Percentiles rank a stretch among this genome's conserved stretches.
phyloP scores from a whole-genome alignment of 176 grass and related monocot species.

The Carex pumila region DNA sequence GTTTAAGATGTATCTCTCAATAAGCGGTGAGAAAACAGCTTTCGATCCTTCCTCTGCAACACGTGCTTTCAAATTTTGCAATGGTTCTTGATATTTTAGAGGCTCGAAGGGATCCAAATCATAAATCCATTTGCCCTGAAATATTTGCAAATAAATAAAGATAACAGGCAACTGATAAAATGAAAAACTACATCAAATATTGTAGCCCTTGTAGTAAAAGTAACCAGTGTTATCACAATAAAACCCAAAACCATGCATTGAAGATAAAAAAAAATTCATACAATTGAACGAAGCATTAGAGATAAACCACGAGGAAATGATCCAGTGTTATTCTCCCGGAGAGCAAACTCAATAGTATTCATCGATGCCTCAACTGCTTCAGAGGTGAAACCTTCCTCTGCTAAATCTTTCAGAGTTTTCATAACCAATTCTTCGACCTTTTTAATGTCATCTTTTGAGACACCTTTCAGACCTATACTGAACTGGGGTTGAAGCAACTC shows the following conservation, averaged over 20 bases:
- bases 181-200: neutral
- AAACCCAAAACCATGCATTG: neutral
- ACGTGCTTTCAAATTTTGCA: constrained; percentile 83
- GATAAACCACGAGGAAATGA: constrained; percentile 92
- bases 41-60: constrained; percentile 77
- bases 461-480: constrained; percentile 90
- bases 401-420: constrained; percentile 64
- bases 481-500: constrained; percentile 93
- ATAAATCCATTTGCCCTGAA: constrained; percentile 97
- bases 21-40: constrained; percentile 83
- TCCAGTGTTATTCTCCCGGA: constrained; percentile 94
- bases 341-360: constrained; percentile 96
- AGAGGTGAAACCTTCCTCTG: constrained; percentile 72
- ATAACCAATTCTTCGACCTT: constrained; percentile 86
- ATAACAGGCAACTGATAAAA: neutral
- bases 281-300: constrained; percentile 93
- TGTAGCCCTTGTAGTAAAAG: neutral
- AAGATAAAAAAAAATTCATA: constrained; percentile 32
- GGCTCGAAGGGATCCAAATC: constrained; percentile 98
- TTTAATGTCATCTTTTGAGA: constrained; percentile 63
- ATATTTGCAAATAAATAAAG: constrained; percentile 21
- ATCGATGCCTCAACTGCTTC: constrained; percentile 95
- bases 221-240: neutral
- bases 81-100: constrained; percentile 82
- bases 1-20: constrained; percentile 81